These are phyloP conservation scores for Circinella minor DNA, from an alignment of 371 early-diverging fungal genomes.

Conservation along the genomic window DNA sequence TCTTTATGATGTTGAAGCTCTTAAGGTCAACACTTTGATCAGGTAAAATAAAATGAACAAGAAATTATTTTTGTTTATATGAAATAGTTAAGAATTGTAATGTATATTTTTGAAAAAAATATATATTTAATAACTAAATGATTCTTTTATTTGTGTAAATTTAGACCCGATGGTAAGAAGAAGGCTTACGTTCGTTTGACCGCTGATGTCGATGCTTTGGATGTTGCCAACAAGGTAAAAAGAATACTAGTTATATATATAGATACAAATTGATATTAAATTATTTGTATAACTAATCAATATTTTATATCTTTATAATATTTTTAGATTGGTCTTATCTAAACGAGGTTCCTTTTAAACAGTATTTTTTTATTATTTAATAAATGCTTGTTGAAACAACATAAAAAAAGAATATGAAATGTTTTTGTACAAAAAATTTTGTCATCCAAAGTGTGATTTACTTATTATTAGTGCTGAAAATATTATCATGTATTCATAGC, in stretches of 20 bases:
- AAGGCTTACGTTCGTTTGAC: conserved; percentile 99
- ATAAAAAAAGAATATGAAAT: no score
- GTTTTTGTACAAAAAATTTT: no score
- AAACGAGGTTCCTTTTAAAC: not conserved
- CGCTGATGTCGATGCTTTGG: conserved; percentile 96
- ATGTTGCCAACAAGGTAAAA: conserved; percentile 93
- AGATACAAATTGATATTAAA: not conserved
- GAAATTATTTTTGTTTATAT: no score
- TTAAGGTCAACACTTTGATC: conserved; percentile 98
- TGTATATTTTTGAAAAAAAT: no score
- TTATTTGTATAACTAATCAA: not conserved
- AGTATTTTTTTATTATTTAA: no score
- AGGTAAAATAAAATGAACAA: conserved; percentile 42
- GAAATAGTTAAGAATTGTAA: no score
- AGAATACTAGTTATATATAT: not conserved
- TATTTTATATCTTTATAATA: not conserved
- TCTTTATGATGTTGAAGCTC: conserved; percentile 94
- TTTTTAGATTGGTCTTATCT: conserved; percentile 7
- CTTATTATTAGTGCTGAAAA: no score
- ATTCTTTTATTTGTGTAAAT: not conserved
- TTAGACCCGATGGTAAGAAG: conserved; percentile 95
- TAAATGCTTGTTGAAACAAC: no score
- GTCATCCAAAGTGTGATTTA: no score
- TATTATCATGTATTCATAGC: no score
- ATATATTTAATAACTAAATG: no score